Evolutionary conservation across 1,284 basidiomycete genomes (phyloP), one percentile per base, ranked within the genome.

Genomic region (Tausonia pullulans): DNA sequence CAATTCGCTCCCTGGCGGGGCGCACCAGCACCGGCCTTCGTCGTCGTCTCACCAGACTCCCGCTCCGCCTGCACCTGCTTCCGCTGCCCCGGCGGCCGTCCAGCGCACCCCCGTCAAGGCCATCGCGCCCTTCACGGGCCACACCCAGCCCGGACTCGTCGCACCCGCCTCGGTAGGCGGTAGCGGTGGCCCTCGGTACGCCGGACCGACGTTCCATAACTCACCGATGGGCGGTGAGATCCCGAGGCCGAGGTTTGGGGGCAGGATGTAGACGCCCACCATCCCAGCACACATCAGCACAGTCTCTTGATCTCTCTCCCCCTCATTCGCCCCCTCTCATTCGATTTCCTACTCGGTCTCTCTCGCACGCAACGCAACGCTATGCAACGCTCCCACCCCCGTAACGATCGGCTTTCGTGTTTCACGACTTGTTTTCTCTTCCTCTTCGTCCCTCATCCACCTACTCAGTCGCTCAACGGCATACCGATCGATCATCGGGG

Each of bases 121-220:
- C 8, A 8, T 27, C 11, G 16, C 52, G 10, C 14, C 52, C 39
- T 8, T 16, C 11, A 10, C 52, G 9, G 52, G 52, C 39, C n/a
- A n/a, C 48, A n/a, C 48, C 10, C 10, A n/a, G n/a, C 10, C 48
- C 48, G 48, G 48, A 49, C 48, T n/a, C n/a, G 48, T 9, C 48
- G 48, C 48, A 49, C 10, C 10, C n/a, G 48, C 27, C 27, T 27
- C 10, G n/a, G 48, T n/a, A 9, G 39, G 39, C n/a, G 52, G 52
- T 13, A 53, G 14, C 10, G 67, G 64, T 40, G 69, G 67, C 27
- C 45, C 63, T 51, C 73, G 73, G 63, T 76, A 76, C 65, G 75
- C 75, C 8, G 74, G 74, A 14, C 73, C 74, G 54, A 74, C 72
- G 4, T 75, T 75, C 68, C 75, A 76, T 68, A 75, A 75, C 67